phyloP scores from a whole-genome alignment of 805 yeast genomes.

The Teunomyces lycoperdinae region DNA sequence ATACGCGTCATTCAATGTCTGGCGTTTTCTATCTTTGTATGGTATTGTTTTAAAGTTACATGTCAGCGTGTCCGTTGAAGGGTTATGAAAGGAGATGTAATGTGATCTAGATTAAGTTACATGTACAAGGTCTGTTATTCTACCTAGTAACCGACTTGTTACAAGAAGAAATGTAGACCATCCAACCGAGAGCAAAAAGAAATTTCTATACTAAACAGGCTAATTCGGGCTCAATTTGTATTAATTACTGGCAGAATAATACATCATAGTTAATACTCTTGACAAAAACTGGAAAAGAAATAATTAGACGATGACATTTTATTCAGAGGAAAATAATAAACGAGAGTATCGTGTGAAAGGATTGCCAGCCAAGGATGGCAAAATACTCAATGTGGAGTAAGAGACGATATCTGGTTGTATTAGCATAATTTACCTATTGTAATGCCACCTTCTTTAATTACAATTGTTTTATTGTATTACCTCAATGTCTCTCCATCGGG shows the following conservation, averaged over 20 bases:
- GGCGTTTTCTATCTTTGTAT: not conserved
- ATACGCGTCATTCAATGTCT: not conserved
- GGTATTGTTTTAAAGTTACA: not conserved
- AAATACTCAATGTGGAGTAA: not conserved
- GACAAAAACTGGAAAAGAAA: not conserved
- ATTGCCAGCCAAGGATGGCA: not conserved
- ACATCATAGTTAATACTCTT: not conserved
- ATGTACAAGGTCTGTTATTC: not conserved
- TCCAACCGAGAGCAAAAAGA: not conserved
- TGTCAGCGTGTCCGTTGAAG: not conserved
- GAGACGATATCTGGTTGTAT: not conserved
- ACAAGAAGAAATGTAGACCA: not conserved
- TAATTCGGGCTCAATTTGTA: not conserved
- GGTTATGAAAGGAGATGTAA: not conserved
- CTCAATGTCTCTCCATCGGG: not conserved
- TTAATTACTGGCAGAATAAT: slow-evolving; percentile 4
- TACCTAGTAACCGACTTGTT: not conserved
- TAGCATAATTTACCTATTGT: not conserved
- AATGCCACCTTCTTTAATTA: not conserved
- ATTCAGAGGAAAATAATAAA: not conserved
- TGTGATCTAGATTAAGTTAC: not conserved
- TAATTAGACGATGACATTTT: not conserved
- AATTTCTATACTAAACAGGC: not conserved
- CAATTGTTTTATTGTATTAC: not conserved
- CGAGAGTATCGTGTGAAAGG: not conserved